These are phyloP conservation scores for Prunus kanzakura DNA, from an alignment of 306 rosid species.

Conservation along the genomic window DNA sequence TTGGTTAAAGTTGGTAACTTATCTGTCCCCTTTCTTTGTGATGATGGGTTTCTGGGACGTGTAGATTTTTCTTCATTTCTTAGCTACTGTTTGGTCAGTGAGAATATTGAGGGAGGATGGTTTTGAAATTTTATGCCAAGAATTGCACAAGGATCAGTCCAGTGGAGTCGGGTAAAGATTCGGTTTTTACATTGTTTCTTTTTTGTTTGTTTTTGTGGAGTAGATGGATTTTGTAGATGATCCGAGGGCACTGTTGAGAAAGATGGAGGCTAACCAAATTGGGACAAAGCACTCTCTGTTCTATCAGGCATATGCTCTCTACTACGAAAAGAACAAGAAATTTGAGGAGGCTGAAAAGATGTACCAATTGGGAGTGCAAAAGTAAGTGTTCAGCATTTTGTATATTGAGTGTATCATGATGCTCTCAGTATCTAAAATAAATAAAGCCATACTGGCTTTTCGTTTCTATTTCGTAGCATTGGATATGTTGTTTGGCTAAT, in stretches of 20 bases:
- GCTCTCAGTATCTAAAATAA: not conserved
- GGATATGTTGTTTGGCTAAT: not conserved
- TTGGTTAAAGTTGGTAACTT: constrained; percentile 87
- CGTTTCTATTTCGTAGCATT: not conserved
- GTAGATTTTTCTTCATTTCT: not conserved
- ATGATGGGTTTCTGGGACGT: not conserved
- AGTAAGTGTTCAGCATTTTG: constrained; percentile 34
- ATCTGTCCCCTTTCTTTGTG: not conserved
- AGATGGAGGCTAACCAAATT: constrained; percentile 71
- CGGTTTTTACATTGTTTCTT: not conserved
- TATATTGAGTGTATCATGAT: not conserved
- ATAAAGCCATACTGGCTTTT: not conserved
- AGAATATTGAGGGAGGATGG: constrained; percentile 11
- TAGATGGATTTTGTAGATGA: constrained; percentile 91
- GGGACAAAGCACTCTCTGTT: constrained; percentile 68
- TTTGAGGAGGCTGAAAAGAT: constrained; percentile 78
- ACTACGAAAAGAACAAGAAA: constrained; percentile 74
- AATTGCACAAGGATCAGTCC: too few relatives aligned
- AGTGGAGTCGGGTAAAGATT: not conserved
- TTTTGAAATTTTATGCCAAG: too few relatives aligned
- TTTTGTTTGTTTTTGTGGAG: constrained; percentile 15
- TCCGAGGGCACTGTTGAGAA: constrained; percentile 51
- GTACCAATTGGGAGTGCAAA: constrained; percentile 56
- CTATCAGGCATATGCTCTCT: constrained; percentile 75
- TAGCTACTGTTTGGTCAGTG: constrained; percentile 16